Base-by-base conservation (phyloP, 2,329 filamentous ascomycete genomes). In the Lithohypha guttulata region DNA sequence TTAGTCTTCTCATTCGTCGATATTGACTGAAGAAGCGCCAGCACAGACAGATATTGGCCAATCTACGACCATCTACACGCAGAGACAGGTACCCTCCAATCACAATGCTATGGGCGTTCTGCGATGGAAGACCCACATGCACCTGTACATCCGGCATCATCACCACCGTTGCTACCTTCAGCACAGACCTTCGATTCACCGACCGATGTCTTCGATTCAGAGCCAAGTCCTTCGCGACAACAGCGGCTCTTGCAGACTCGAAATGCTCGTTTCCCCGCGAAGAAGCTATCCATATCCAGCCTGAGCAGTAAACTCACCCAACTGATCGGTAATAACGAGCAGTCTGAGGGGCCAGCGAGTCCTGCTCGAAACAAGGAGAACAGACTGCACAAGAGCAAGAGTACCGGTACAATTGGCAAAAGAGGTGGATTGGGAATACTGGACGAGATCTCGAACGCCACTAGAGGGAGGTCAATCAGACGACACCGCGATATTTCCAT, bases 191-290 rank as follows among this genome's bases (percentile, higher is more conserved):
- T 17, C 17, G 15, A 21, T 19, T 13, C 26, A 21, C 26, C 26
- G 9, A 11, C 4, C 9, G 35, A 21, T 31, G 10, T 30, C 17
- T 22, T 22, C 35, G 18, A 9, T 13, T n/a, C 26, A 23, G 35
- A 22, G 10, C n/a, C 15, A 2, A 39, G 35, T 40, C 30, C 28
- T 21, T 42, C 27, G 20, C 44, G 43, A 19, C 49, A 52, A 34
- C 46, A 49, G 39, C 36, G 46, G 13, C 35, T 50, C 3, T 27
- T 52, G 21, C 44, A 46, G 15, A 44, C 42, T 30, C 49, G 49
- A 18, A 44, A 52, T 44, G 44, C 47, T 7, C 40, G 45, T 15
- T 50, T 52, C 36, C 42, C 48, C 9, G 49, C 44, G 3, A 49
- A 49, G 33, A 45, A 41, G 13, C 34, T 48, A 10, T 50, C 46